These are phyloP conservation scores for Fraxinus sp. DNA, from an alignment of 305 asterid genomes.

Conservation along the genomic window DNA sequence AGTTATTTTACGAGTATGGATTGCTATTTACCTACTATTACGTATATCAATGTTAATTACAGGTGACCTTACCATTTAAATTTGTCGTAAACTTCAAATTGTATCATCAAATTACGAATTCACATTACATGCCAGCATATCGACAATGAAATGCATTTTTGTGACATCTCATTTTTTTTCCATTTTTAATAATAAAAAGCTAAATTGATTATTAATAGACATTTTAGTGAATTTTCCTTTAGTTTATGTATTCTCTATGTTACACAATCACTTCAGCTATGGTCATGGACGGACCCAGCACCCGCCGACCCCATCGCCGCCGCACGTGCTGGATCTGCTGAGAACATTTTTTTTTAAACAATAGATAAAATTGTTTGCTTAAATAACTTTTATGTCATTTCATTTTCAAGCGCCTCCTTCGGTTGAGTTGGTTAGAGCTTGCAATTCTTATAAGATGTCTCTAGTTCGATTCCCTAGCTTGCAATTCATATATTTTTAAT, in stretches of 20 bases:
- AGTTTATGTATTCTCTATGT: neutral
- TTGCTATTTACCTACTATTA: neutral
- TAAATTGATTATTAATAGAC: neutral
- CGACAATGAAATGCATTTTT: neutral
- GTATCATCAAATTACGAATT: neutral
- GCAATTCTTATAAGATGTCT: no score
- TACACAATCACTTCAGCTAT: neutral
- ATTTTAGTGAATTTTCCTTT: neutral
- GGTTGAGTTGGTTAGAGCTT: no score
- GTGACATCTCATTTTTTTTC: neutral
- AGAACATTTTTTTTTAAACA: no score
- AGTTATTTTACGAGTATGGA: neutral
- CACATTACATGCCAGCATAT: neutral
- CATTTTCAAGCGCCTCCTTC: no score
- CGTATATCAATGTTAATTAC: neutral
- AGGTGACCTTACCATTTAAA: neutral
- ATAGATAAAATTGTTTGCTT: no score
- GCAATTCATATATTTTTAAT: no score
- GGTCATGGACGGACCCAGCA: neutral
- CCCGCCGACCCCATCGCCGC: no score
- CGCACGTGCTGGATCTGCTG: no score
- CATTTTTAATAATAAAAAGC: neutral
- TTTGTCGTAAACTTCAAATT: neutral
- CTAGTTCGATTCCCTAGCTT: no score
- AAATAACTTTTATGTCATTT: no score